phyloP scores from a whole-genome alignment of 129 eudicot species.

The Apium graveolens region DNA sequence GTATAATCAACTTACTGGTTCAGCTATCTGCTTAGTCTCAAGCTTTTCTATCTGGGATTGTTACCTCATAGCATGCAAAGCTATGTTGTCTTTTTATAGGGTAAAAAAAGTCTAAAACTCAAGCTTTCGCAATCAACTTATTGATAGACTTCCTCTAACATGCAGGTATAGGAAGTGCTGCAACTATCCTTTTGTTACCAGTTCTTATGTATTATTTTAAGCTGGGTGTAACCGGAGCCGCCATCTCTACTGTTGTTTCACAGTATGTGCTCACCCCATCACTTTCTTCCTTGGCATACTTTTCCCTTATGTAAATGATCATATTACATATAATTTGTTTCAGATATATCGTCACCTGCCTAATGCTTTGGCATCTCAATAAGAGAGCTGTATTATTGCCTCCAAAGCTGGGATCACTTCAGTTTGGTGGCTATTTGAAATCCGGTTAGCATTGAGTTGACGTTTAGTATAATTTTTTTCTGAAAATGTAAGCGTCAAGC shows the following conservation, averaged over 20 bases:
- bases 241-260: conserved; percentile 79
- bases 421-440: conserved; percentile 79
- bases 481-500: neutral
- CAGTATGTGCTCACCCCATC: conserved; percentile 51
- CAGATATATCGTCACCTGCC: conserved; percentile 68
- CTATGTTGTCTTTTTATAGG: neutral
- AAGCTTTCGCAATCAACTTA: neutral
- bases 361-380: conserved; percentile 73
- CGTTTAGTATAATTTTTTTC: neutral
- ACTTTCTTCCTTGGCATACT: neutral
- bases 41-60: neutral
- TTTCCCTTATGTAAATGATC: neutral
- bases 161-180: conserved; percentile 79
- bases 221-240: conserved; percentile 94
- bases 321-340: conserved; percentile 1
- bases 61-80: neutral
- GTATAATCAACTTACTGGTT: too few species aligned
- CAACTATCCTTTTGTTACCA: conserved; percentile 68
- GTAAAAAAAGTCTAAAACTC: neutral
- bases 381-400: conserved; percentile 72
- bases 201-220: conserved; percentile 59
- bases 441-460: conserved; percentile 49
- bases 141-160: conserved; percentile 1
- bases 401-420: conserved; percentile 64
- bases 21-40: too few species aligned